Percentiles rank a stretch among this genome's conserved stretches.
These are phyloP conservation scores for Talaromyces wortmannii DNA, from an alignment of 495 filamentous ascomycete genomes.

Conservation along the genomic window DNA sequence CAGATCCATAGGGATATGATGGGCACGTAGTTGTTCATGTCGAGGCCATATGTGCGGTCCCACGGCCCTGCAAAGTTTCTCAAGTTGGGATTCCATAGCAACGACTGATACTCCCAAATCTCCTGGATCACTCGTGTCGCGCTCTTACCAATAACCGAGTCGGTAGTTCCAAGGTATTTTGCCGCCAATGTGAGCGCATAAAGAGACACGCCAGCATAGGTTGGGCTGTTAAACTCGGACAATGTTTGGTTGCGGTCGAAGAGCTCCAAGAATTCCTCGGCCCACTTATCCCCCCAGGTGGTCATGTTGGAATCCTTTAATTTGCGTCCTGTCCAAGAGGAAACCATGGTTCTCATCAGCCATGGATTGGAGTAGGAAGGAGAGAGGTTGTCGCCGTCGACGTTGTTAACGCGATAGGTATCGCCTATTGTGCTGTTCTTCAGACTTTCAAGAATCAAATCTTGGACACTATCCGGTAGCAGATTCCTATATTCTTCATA, in stretches of 20 bases:
- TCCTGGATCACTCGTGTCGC: constrained; percentile 17
- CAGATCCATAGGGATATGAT: constrained; percentile 29
- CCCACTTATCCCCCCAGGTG: constrained; percentile 21
- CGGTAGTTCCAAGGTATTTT: constrained; percentile 22
- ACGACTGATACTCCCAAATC: constrained; percentile 23
- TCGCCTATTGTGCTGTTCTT: constrained; percentile 31
- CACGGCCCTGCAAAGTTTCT: constrained; percentile 35
- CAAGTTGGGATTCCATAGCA: constrained; percentile 28
- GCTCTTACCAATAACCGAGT: constrained; percentile 21
- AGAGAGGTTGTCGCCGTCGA: constrained; percentile 36
- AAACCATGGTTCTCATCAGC: constrained; percentile 33
- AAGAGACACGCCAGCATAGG: constrained; percentile 34
- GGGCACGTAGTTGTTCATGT: constrained; percentile 34
- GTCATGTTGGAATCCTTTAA: constrained; percentile 33
- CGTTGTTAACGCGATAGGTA: constrained; percentile 32
- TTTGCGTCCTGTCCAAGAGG: constrained; percentile 25
- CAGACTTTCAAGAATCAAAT: constrained; percentile 22
- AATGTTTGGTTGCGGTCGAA: constrained; percentile 27
- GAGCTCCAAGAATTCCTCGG: constrained; percentile 25
- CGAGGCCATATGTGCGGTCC: constrained; percentile 35
- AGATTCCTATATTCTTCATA: constrained; percentile 29
- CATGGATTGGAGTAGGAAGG: constrained; percentile 36
- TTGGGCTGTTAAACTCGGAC: constrained; percentile 37
- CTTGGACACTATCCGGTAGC: constrained; percentile 16
- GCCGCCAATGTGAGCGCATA: constrained; percentile 32